Evolutionary conservation across 208 protist genomes (phyloP).

Genomic region (Trichomonas vaginalis): DNA sequence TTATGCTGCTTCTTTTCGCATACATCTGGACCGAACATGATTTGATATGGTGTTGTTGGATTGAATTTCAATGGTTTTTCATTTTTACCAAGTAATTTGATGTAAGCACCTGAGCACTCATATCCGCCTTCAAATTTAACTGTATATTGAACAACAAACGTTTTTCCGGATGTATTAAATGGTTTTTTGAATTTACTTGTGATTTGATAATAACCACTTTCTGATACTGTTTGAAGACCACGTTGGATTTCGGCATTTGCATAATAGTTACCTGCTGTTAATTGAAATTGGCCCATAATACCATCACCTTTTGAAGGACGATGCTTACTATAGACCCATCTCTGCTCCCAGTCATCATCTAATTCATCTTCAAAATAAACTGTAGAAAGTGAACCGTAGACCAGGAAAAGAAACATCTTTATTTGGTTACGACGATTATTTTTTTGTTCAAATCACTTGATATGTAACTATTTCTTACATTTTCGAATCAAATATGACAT

Average conservation of each 20-base stretch:
- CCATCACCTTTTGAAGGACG: neutral
- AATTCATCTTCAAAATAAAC: conserved; percentile 15
- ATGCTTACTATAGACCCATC: neutral
- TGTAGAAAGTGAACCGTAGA: neutral
- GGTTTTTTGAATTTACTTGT: neutral
- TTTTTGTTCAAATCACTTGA: too few species aligned
- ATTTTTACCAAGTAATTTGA: conserved; percentile 23
- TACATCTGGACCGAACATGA: conserved; percentile 48
- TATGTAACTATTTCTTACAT: too few species aligned
- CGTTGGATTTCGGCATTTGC: neutral
- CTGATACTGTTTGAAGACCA: neutral
- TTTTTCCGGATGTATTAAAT: neutral
- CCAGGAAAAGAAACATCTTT: neutral
- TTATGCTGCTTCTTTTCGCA: conserved; percentile 33
- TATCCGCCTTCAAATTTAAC: conserved; percentile 49
- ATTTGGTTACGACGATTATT: neutral
- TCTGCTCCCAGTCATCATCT: conserved; percentile 8
- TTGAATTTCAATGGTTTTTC: neutral
- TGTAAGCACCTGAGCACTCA: conserved; percentile 48
- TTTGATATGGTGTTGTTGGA: neutral
- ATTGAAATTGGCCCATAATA: neutral
- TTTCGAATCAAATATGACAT: too few species aligned
- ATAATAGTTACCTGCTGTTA: neutral
- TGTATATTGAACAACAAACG: conserved; percentile 41
- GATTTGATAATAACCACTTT: neutral